Conservation (phyloP, 2,329 filamentous ascomycete genomes). For the Venturia effusa region DNA sequence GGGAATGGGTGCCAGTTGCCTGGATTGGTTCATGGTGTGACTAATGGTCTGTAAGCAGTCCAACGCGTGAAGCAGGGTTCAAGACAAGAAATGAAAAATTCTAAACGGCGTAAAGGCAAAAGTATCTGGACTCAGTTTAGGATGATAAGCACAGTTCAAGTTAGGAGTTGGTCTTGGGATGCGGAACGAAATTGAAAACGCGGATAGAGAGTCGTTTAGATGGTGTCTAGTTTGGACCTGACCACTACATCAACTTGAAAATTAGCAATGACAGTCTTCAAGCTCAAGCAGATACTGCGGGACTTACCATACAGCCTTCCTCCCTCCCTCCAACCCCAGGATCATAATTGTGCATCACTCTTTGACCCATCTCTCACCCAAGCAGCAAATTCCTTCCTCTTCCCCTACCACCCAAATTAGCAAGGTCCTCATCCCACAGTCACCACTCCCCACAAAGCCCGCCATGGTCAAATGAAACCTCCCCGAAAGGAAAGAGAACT, state of each 20-base stretch:
- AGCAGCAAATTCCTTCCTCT: slow-evolving; percentile 66
- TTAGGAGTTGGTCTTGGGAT: too few species aligned
- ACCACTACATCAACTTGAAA: background rate
- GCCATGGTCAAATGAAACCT: slow-evolving; percentile 12
- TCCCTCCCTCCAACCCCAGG: background rate
- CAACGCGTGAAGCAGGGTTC: background rate
- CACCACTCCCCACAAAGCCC: slow-evolving; percentile 19
- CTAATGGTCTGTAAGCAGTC: background rate
- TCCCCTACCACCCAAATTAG: slow-evolving; percentile 20
- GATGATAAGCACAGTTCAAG: background rate
- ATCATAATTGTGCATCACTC: slow-evolving; percentile 7
- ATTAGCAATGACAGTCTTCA: background rate
- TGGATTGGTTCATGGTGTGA: background rate
- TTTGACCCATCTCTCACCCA: slow-evolving; percentile 44
- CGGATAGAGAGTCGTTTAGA: background rate
- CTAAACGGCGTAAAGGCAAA: background rate
- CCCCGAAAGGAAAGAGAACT: slow-evolving; percentile 24
- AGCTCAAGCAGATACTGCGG: background rate
- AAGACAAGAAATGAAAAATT: background rate
- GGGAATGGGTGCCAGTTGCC: slow-evolving; percentile 2
- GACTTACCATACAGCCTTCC: background rate
- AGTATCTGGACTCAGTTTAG: background rate
- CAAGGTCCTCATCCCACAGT: background rate
- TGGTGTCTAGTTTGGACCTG: background rate
- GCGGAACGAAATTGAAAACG: background rate